Evolutionary conservation across 768 basidiomycete species (phyloP), one percentile per base, ranked within the genome.

Genomic region (Suillus weaverae): DNA sequence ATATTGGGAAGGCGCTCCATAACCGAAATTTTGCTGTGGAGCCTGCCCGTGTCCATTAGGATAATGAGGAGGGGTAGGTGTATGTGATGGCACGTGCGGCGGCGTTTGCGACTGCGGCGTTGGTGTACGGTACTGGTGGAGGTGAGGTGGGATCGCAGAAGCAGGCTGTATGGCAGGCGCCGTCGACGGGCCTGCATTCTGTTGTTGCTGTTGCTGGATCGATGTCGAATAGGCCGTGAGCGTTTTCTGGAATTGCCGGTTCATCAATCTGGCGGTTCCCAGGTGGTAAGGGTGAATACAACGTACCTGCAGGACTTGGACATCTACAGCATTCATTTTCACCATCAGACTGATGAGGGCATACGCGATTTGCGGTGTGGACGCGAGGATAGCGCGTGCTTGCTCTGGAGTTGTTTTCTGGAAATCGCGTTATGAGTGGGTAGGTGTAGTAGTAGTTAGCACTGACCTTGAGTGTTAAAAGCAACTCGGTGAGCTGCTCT

Each of bases 271-370:
- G 38, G 22, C 22, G 43, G 20, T 36, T 26, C 32, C 38, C 55
- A 63, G 13, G 5, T 32, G 22, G 1, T 38, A 64, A 14, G 44
- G 22, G 22, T 39, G 48, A 41, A 44, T 0, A 44, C 14, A 6
- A 70, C 79, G 46, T 65, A 91, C 91, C 80, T 91, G 89, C 68
- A 92, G 86, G 8, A 91, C 89, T 53, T 91, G 87, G 56, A 90
- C 81, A 59, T 91, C 86, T 43, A 92, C 81, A 0, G 89, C 89
- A 63, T 89, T 87, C 78, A 92, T 86, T 63, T 85, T 86, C 26
- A 91, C 90, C 90, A 92, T 91, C 43, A 92, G 84, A 0, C 84
- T 83, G 64, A 93, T 89, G 0, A 93, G 79, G 2, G 89, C 89
- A 74, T 91, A 92, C 0, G 90, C 86, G 63, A 93, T 91, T 61